Evolutionary conservation across 805 yeast species (phyloP).

Genomic region (Pichia gijzeniarum): DNA sequence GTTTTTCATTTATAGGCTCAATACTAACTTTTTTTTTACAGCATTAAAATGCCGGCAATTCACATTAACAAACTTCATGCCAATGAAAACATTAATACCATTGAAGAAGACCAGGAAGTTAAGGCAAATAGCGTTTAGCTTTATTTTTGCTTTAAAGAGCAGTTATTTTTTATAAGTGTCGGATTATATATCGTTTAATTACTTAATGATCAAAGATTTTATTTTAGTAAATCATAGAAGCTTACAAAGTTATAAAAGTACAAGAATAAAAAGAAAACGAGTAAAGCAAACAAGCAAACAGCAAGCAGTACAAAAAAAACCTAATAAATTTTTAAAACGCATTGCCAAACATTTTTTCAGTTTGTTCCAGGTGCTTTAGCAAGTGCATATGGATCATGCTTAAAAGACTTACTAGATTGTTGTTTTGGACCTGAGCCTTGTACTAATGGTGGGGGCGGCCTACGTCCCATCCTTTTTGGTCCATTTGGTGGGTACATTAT

Average conservation of each 20-base stretch:
- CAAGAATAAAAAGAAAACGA: too few species aligned
- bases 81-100: slow-evolving; percentile 46
- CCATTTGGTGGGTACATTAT: not conserved
- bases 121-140: slow-evolving; percentile 31
- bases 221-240: too few species aligned
- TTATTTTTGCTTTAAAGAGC: too few species aligned
- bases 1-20: not conserved
- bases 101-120: slow-evolving; percentile 68
- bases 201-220: too few species aligned
- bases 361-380: slow-evolving; percentile 11
- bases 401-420: slow-evolving; percentile 13
- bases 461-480: slow-evolving; percentile 1
- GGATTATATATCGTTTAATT: too few species aligned
- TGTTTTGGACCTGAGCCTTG: not conserved
- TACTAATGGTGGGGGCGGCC: slow-evolving; percentile 14
- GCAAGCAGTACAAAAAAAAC: not conserved
- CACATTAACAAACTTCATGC: slow-evolving; percentile 42
- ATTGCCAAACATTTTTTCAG: not conserved
- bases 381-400: slow-evolving; percentile 24
- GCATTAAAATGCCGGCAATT: slow-evolving; percentile 47
- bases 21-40: not conserved
- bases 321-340: not conserved
- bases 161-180: not conserved
- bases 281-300: not conserved
- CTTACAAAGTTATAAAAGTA: too few species aligned